Conservation (phyloP, 371 early-diverging fungal species). For the Rhizopus microsporus region DNA sequence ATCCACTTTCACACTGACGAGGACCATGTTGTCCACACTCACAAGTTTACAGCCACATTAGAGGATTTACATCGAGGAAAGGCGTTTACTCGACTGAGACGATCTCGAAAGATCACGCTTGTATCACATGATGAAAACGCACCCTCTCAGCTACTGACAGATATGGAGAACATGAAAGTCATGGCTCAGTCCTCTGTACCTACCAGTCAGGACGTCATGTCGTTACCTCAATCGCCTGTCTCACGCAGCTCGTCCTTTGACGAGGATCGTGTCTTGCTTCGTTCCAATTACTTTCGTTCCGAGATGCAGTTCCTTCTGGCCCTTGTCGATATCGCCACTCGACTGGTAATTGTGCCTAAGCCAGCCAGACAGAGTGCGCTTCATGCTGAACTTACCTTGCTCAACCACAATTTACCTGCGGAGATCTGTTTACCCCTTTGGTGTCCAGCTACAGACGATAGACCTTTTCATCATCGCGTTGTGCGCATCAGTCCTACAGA, state of each 20-base stretch:
- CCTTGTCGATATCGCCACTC: slow-evolving; percentile 83
- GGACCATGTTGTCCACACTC: not conserved
- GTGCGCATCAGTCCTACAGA: slow-evolving; percentile 85
- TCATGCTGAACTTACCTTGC: slow-evolving; percentile 86
- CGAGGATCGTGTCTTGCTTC: slow-evolving; percentile 38
- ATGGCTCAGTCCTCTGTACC: slow-evolving; percentile 32
- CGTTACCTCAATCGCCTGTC: slow-evolving; percentile 16
- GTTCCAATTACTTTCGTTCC: slow-evolving; percentile 73
- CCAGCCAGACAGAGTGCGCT: slow-evolving; percentile 64
- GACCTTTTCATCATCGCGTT: slow-evolving; percentile 75
- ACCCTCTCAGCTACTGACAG: slow-evolving; percentile 18
- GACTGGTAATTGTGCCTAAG: slow-evolving; percentile 82
- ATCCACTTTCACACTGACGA: slow-evolving; percentile 29
- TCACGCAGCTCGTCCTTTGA: slow-evolving; percentile 18
- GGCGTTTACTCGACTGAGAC: slow-evolving; percentile 31
- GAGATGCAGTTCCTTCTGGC: slow-evolving; percentile 87
- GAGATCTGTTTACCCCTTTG: slow-evolving; percentile 89
- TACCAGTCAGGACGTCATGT: slow-evolving; percentile 15
- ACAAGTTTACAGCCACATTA: slow-evolving; percentile 28
- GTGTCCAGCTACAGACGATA: slow-evolving; percentile 65
- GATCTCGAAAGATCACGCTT: slow-evolving; percentile 12
- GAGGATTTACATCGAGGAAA: slow-evolving; percentile 42
- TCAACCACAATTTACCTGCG: slow-evolving; percentile 93
- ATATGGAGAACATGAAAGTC: slow-evolving; percentile 17
- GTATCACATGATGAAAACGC: slow-evolving; percentile 14